Base-by-base conservation (phyloP, 768 basidiomycete species). In the Hericium erinaceus region DNA sequence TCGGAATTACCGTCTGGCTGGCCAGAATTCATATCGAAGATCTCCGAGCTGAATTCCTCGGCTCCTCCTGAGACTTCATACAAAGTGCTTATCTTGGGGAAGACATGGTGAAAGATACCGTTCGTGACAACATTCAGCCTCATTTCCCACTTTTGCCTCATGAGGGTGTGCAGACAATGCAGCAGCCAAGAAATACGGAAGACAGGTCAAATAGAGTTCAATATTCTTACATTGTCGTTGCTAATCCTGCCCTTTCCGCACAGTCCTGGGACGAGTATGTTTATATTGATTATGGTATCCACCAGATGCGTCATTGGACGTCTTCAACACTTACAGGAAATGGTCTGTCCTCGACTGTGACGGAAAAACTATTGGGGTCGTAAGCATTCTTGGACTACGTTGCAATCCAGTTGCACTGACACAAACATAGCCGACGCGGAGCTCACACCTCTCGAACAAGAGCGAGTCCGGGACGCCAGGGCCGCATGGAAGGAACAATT, bases 1-100 rank as follows among this genome's bases (percentile, higher is more conserved):
- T 61, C 56, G 8, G 22, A 18, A 26, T 57, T 57, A 39, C 44
- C 44, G 6, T 46, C 44, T 20, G 44, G 20, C 13, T 61, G 61
- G 61, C 9, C 52, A 3, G 24, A 55, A 1, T 55, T 61, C 24
- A 20, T 37, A 15, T 40, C 20, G 8, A 48, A 51, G 24, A 55
- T 61, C 3, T 38, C 24, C 18, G n/a, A 3, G 7, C 22, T 61
- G 13, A 33, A 39, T 28, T 38, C 53, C 39, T 51, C 12, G 12
- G 20, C 39, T 28, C 24, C 58, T 3, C 46, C 56, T 11, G 16
- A 53, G 16, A 24, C 54, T 24, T 39, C 48, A 3, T 39, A 39
- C 46, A 56, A 56, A 28, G 55, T 56, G n/a, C 18, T 56, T 4
- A 13, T 39, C 22, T 15, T 56, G 24, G 55, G 55, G 55, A 3